Evolutionary conservation across 192 early-diverging fungal genomes (phyloP).

Genomic region (Kappamyces sp.): DNA sequence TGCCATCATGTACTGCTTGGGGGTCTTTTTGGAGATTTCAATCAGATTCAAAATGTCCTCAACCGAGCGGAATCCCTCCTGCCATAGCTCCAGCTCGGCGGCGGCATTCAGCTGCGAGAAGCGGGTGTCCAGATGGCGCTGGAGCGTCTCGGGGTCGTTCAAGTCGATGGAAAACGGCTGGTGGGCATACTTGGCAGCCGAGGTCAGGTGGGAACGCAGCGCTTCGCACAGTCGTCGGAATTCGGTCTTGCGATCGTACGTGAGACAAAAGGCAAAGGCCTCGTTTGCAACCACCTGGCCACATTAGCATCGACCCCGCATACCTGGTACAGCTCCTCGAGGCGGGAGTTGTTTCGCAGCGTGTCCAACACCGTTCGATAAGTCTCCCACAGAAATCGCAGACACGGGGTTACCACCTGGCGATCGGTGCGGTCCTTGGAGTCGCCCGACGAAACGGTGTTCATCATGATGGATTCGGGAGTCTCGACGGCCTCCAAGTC

Average conservation of each 20-base stretch:
- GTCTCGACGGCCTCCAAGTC: conserved; percentile 96
- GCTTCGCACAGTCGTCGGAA: conserved; percentile 97
- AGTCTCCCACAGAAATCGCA: conserved; percentile 99
- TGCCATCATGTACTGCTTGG: conserved; percentile 92
- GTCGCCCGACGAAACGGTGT: conserved; percentile 89
- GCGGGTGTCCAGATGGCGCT: conserved; percentile 92
- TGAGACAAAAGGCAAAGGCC: conserved; percentile 95
- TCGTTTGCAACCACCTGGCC: conserved; percentile 62
- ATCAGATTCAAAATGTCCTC: conserved; percentile 97
- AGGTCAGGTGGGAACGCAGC: conserved; percentile 84
- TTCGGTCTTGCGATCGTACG: conserved; percentile 94
- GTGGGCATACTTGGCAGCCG: conserved; percentile 84
- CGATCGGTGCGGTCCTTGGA: conserved; percentile 95
- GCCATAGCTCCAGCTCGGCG: conserved; percentile 96
- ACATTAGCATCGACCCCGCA: background rate
- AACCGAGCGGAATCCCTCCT: conserved; percentile 94
- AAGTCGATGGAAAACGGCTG: conserved; percentile 92
- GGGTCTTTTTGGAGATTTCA: conserved; percentile 73
- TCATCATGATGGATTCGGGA: conserved; percentile 93
- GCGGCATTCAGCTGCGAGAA: conserved; percentile 95
- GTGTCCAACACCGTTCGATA: conserved; percentile 96
- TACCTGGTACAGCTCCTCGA: conserved; percentile 89
- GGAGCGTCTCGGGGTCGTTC: conserved; percentile 91
- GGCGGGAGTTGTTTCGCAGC: conserved; percentile 89
- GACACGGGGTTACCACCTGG: conserved; percentile 96